Base-by-base conservation (phyloP, 2,329 filamentous ascomycete species). In the Ophiostoma sp. region DNA sequence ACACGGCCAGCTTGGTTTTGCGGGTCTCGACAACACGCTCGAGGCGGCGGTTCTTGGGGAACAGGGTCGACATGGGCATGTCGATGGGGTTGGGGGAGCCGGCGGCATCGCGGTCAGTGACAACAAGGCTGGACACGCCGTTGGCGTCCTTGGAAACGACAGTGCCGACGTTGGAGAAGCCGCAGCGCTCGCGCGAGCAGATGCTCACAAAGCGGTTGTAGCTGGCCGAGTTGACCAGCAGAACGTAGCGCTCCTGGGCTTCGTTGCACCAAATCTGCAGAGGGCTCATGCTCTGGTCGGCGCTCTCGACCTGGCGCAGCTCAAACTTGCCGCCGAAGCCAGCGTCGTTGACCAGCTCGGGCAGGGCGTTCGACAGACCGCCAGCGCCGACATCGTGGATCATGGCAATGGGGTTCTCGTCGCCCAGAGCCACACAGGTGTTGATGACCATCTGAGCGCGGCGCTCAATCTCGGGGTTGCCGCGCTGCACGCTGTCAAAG, bases 381-480 rank as follows among this genome's bases (percentile, higher is more conserved):
- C 95, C 95, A 68, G 95, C 95, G 73, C 95, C 95, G 65, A 99
- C 95, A 77, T 99, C 95, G 78, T 99, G 95, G 73, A 99, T 98
- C 81, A 98, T 94, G 70, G 92, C 90, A 75, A 99, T 98, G 0
- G 95, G 95, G 77, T 91, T 98, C 73, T 93, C 84, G 4, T 89
- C 83, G 20, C 94, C 94, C 75, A 98, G 86, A 3, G 92, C 90
- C 36, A 91, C 89, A 78, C 95, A 99, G 4, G 93, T 90, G 79
- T 98, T 95, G 80, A 99, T 99, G 74, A 99, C 95, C 87, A 98
- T 96, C 81, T 99, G 95, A 1, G 94, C 95, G 75, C 95, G 87
- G 73, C 95, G 86, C 80, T 99, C 93, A 79, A 98, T 94, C 81
- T 99, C 95, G 1, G 95, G 94, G 77, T 99, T 99, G 66, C 94